Percentiles rank a stretch among this genome's conserved stretches.
Evolutionary conservation across 2,329 filamentous ascomycete genomes (phyloP).

Genomic region (Paecilomyces fulvus): DNA sequence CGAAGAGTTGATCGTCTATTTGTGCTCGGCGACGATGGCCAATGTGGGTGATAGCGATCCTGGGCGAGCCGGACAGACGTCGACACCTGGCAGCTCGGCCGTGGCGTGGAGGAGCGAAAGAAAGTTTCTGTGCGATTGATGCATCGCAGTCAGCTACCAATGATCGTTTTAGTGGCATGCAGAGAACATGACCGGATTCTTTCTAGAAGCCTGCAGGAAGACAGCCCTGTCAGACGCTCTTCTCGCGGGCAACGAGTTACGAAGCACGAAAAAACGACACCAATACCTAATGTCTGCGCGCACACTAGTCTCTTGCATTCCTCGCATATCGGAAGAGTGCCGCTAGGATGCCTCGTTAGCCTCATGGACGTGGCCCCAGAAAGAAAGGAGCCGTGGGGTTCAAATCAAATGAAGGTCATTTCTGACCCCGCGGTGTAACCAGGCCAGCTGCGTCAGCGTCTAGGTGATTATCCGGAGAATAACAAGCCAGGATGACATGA

Average conservation of each 20-base stretch:
- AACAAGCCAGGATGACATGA: not conserved
- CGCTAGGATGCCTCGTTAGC: not conserved
- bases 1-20: not conserved
- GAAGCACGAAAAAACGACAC: not conserved
- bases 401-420: not conserved
- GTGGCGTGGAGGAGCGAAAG: not conserved
- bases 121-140: not conserved
- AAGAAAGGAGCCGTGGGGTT: not conserved
- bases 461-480: not conserved
- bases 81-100: not conserved
- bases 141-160: not conserved
- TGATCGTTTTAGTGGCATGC: not conserved
- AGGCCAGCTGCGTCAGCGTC: not conserved
- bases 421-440: not conserved
- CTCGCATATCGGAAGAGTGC: not conserved
- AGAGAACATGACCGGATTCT: not conserved
- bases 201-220: not conserved
- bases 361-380: not conserved
- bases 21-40: not conserved
- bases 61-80: not conserved
- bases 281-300: not conserved
- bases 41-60: not conserved
- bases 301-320: not conserved
- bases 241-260: not conserved
- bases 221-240: not conserved